These are phyloP conservation scores for Astrothelium macrocarpum DNA, from an alignment of 495 filamentous ascomycete genomes.

Conservation along the genomic window DNA sequence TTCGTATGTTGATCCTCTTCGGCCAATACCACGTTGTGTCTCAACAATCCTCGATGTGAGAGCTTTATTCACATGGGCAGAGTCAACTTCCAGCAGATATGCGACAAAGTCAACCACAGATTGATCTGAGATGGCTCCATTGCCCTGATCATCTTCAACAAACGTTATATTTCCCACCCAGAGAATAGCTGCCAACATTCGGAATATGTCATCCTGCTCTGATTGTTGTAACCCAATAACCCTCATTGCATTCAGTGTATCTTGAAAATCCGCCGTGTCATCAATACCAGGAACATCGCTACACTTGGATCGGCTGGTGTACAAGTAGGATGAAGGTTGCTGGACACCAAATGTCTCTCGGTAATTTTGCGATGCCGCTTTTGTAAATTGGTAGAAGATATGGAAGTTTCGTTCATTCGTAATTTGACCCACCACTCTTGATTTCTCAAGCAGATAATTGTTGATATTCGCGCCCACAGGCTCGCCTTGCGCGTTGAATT, in stretches of 20 bases:
- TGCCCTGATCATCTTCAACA: slow-evolving; percentile 75
- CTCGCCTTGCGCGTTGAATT: slow-evolving; percentile 90
- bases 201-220: slow-evolving; percentile 95
- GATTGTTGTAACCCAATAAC: slow-evolving; percentile 78
- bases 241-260: slow-evolving; percentile 89
- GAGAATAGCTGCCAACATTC: slow-evolving; percentile 84
- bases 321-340: slow-evolving; percentile 85
- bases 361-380: slow-evolving; percentile 80
- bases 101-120: slow-evolving; percentile 90
- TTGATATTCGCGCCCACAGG: slow-evolving; percentile 96
- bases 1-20: slow-evolving; percentile 74
- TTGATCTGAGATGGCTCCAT: slow-evolving; percentile 74
- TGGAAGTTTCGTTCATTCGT: slow-evolving; percentile 95
- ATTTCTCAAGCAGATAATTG: slow-evolving; percentile 95
- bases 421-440: slow-evolving; percentile 92
- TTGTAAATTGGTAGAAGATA: slow-evolving; percentile 98
- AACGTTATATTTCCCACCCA: slow-evolving; percentile 96
- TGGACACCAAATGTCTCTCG: slow-evolving; percentile 80
- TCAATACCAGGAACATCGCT: slow-evolving; percentile 89
- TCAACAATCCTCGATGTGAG: slow-evolving; percentile 85
- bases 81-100: slow-evolving; percentile 83
- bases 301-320: slow-evolving; percentile 90
- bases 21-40: slow-evolving; percentile 66
- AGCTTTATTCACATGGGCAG: slow-evolving; percentile 71
- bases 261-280: slow-evolving; percentile 79